Evolutionary conservation across 495 filamentous ascomycete species (phyloP).

Genomic region (Emericellopsis terricola): DNA sequence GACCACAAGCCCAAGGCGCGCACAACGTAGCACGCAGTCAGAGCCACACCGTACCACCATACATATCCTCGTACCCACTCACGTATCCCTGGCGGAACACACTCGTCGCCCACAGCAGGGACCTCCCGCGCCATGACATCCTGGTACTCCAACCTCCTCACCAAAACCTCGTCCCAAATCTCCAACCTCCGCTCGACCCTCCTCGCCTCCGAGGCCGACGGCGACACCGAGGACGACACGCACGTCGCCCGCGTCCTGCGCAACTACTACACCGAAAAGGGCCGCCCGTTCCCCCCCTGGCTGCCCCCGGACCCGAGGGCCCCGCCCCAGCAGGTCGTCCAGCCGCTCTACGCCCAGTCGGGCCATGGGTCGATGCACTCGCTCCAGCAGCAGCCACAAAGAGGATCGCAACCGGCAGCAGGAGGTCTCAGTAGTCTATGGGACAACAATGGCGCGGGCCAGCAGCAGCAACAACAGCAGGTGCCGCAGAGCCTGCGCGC

Average conservation of each 20-base stretch:
- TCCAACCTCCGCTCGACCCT: constrained; percentile 64
- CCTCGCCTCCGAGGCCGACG: constrained; percentile 62
- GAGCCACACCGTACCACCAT: too few species aligned
- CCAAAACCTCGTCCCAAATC: constrained; percentile 61
- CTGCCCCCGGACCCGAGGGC: constrained; percentile 73
- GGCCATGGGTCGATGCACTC: constrained; percentile 31
- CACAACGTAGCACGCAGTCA: background rate
- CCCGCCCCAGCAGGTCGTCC: constrained; percentile 25
- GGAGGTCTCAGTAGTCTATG: constrained; percentile 63
- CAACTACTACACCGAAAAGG: constrained; percentile 83
- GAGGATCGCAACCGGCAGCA: constrained; percentile 9
- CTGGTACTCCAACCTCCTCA: constrained; percentile 65
- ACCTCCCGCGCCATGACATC: constrained; percentile 42
- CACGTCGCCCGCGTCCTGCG: constrained; percentile 92
- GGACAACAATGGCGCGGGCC: constrained; percentile 40
- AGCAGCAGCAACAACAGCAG: constrained; percentile 19
- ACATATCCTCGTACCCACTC: too few species aligned
- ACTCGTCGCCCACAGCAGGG: background rate
- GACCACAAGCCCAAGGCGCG: too few species aligned
- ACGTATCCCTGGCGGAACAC: too few species aligned
- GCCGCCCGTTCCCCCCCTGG: constrained; percentile 68
- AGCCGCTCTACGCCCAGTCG: constrained; percentile 32
- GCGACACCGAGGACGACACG: constrained; percentile 86
- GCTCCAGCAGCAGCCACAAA: constrained; percentile 12
- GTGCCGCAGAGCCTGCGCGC: constrained; percentile 37